A percentile compares a stretch with the other conserved stretches of the same genome.
Conservation (phyloP, 164 flowering plant species). For the Sedum album region DNA sequence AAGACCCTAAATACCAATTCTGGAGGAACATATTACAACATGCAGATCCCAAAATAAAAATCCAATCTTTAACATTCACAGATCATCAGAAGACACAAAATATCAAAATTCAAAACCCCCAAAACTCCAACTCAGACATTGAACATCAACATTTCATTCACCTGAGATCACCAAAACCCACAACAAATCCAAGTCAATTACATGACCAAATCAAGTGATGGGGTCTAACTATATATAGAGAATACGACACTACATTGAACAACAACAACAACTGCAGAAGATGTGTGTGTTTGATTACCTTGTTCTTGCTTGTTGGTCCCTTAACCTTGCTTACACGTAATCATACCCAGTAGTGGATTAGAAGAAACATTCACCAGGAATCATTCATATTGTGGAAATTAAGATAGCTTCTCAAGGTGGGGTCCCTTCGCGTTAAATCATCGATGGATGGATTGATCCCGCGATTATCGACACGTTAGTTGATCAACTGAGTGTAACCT, state of each 20-base stretch:
- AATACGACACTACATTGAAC: not conserved
- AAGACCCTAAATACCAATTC: too few species aligned
- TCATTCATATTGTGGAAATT: not conserved
- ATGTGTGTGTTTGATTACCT: not conserved
- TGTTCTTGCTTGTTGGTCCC: not conserved
- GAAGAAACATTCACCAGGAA: not conserved
- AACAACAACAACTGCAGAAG: not conserved
- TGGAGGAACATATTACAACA: too few species aligned
- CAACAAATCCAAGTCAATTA: too few species aligned
- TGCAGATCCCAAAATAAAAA: too few species aligned
- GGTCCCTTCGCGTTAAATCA: not conserved
- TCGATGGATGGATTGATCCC: not conserved
- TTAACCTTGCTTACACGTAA: constrained; percentile 7
- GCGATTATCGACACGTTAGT: not conserved
- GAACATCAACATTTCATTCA: not conserved
- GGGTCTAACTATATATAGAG: not conserved
- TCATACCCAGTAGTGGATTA: not conserved
- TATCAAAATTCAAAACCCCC: too few species aligned
- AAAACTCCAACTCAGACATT: not conserved
- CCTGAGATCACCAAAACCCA: not conserved
- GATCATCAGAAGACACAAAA: too few species aligned
- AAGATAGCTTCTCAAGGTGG: not conserved
- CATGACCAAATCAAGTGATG: not conserved
- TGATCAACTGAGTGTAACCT: not conserved
- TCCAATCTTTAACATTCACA: too few species aligned